phyloP scores from a whole-genome alignment of 768 basidiomycete genomes.

The Amanita thiersii region DNA sequence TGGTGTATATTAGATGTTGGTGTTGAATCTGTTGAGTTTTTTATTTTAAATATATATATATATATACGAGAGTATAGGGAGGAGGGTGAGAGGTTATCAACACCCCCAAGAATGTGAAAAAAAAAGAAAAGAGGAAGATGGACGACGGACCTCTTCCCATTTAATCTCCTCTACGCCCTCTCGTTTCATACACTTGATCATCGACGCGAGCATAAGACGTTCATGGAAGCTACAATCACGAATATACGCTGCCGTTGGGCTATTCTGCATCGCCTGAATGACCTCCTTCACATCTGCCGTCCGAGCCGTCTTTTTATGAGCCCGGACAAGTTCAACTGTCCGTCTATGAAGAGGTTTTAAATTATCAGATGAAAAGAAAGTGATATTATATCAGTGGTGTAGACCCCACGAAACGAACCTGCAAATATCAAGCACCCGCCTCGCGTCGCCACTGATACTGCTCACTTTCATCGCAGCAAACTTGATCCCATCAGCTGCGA shows the following conservation, averaged over 20 bases:
- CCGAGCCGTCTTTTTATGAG: slow-evolving; percentile 42
- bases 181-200: slow-evolving; percentile 74
- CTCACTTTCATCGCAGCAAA: slow-evolving; percentile 69
- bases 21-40: slow-evolving; percentile 45
- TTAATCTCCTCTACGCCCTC: slow-evolving; percentile 85
- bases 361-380: neutral
- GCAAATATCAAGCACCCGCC: slow-evolving; percentile 89
- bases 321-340: slow-evolving; percentile 71
- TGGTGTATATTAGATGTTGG: slow-evolving; percentile 68
- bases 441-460: slow-evolving; percentile 87
- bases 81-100: no score
- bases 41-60: neutral
- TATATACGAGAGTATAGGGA: no score
- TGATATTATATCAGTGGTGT: no score
- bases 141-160: slow-evolving; percentile 62
- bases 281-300: slow-evolving; percentile 72
- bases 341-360: slow-evolving; percentile 36
- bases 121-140: neutral
- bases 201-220: slow-evolving; percentile 75
- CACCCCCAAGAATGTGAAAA: no score
- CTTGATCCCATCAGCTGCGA: slow-evolving; percentile 67
- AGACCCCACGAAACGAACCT: slow-evolving; percentile 44
- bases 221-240: slow-evolving; percentile 83
- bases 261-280: slow-evolving; percentile 82
- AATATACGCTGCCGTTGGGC: slow-evolving; percentile 80